A percentile compares a stretch with the other conserved stretches of the same genome.
phyloP scores from a whole-genome alignment of 2,329 filamentous ascomycete genomes.

The Diaporthe batatas region DNA sequence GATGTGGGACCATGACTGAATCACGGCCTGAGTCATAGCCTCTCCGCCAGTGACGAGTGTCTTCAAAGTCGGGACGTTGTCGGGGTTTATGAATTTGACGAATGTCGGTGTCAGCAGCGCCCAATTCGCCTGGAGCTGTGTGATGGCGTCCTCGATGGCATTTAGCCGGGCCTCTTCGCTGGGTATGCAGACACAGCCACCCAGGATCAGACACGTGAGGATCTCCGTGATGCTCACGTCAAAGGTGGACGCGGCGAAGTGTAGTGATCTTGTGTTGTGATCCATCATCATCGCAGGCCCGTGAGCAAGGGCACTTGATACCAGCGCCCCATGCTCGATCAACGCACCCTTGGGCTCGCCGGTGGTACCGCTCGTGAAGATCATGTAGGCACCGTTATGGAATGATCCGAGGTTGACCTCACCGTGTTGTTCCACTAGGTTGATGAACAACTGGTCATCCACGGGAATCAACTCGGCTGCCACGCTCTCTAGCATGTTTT shows the following conservation, averaged over 20 bases:
- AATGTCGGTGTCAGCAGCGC: slow-evolving; percentile 47
- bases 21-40: slow-evolving; percentile 40
- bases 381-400: slow-evolving; percentile 55
- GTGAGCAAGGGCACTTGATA: slow-evolving; percentile 57
- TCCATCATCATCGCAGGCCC: slow-evolving; percentile 57
- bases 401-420: not conserved
- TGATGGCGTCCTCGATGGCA: slow-evolving; percentile 50
- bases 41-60: slow-evolving; percentile 45
- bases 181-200: slow-evolving; percentile 34
- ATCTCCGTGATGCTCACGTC: slow-evolving; percentile 69
- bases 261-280: slow-evolving; percentile 58
- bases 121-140: slow-evolving; percentile 42
- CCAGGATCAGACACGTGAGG: slow-evolving; percentile 60
- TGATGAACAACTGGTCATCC: not conserved
- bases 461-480: slow-evolving; percentile 16
- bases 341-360: slow-evolving; percentile 79
- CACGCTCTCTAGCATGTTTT: slow-evolving; percentile 7
- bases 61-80: slow-evolving; percentile 39
- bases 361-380: slow-evolving; percentile 82
- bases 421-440: slow-evolving; percentile 34
- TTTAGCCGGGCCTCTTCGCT: slow-evolving; percentile 51
- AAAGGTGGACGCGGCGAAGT: slow-evolving; percentile 67
- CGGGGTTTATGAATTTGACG: slow-evolving; percentile 43
- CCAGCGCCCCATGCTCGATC: slow-evolving; percentile 49
- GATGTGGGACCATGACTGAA: slow-evolving; percentile 39